Evolutionary conservation across 306 rosid species (phyloP), one percentile per base, ranked within the genome.

Genomic region (Glycine soja): DNA sequence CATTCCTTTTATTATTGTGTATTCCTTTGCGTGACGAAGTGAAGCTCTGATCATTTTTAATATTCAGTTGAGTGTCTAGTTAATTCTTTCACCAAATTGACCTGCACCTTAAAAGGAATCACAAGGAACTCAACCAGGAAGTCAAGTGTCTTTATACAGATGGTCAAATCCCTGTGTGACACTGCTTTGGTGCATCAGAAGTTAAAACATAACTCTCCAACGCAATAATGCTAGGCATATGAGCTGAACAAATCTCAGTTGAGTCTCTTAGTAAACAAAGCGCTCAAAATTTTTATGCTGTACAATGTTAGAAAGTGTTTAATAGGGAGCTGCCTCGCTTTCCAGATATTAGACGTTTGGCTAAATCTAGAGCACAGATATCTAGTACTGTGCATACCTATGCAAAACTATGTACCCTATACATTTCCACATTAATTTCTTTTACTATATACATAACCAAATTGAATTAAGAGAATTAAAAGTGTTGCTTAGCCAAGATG

Each of bases 401-500:
- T 24, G 24, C 69, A 81, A 80, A 65, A 77, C 80, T 69, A 83
- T 61, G 67, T 34, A 43, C 76, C 14, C 84, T 83, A 71, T 58
- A 83, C 81, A 88, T 66, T 68, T 66, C 66, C 14, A 12, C 50
- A 78, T 59, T 70, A 68, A 64, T 78, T 62, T 56, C 53, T 77
- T 63, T 52, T 36, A 14, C 47, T 81, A 81, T 86, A 48, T 81
- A 84, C 83, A 86, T 34, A 47, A 84, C 53, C 51, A 11, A 78
- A 78, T 36, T 48, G 70, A 72, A 84, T 47, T 70, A 68, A 24
- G 62, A 69, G 34, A 52, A 81, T 47, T 40, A 3, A 36, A 77
- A 32, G 70, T 76, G 57, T 78, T 57, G 19, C 50, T 19, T 46
- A 12, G 83, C 79, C 36, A 77, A 58, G 61, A 50, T 15, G 59